Percentiles rank a stretch among this genome's conserved stretches.
phyloP scores from a whole-genome alignment of 208 protist genomes.

The Crithidia bombi region DNA sequence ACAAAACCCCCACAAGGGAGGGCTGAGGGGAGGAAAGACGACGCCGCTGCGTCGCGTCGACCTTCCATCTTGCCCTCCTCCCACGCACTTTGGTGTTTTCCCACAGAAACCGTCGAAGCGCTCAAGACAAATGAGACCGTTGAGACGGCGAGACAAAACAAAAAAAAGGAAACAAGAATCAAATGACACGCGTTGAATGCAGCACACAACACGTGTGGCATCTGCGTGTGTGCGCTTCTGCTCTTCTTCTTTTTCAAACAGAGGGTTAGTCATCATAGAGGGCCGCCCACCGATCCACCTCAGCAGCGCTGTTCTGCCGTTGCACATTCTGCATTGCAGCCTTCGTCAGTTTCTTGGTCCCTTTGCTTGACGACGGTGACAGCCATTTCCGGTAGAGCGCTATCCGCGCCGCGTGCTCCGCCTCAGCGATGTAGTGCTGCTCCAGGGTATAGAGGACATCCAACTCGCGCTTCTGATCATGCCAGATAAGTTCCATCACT shows the following conservation, averaged over 20 bases:
- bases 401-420: slow-evolving; percentile 28
- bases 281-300: slow-evolving; percentile 1
- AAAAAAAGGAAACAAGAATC: slow-evolving; percentile 9
- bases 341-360: background rate
- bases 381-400: slow-evolving; percentile 11
- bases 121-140: too few species aligned
- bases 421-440: slow-evolving; percentile 40
- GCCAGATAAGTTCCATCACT: slow-evolving; percentile 34
- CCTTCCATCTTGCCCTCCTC: too few species aligned
- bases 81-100: too few species aligned
- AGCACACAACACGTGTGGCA: background rate
- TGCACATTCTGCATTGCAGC: background rate
- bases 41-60: too few species aligned
- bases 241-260: background rate
- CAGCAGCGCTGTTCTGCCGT: background rate
- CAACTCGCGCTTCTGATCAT: slow-evolving; percentile 31
- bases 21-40: too few species aligned
- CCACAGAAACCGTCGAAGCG: too few species aligned
- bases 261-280: slow-evolving; percentile 19
- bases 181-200: background rate
- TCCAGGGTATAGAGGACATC: slow-evolving; percentile 30
- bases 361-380: background rate
- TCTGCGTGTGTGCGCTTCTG: too few species aligned
- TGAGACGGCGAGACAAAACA: slow-evolving; percentile 13
- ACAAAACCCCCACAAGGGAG: too few species aligned